These are phyloP conservation scores for Tuber microsphaerosporum DNA, from an alignment of 495 filamentous ascomycete genomes.

Conservation along the genomic window DNA sequence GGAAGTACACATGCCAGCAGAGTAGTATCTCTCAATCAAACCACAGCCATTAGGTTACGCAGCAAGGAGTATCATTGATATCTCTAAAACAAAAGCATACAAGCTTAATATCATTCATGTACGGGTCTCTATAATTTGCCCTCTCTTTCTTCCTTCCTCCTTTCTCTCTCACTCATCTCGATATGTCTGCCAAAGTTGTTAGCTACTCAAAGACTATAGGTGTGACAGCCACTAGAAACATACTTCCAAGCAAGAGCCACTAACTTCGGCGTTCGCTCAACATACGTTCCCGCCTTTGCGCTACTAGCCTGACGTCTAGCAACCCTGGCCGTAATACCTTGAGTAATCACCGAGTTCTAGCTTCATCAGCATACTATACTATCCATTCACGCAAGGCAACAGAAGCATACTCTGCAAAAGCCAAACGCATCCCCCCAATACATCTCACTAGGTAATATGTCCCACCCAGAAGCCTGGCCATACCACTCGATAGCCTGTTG, in stretches of 20 bases:
- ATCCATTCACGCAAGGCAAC: not conserved
- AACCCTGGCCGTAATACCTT: constrained; percentile 83
- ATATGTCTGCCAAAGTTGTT: constrained; percentile 13
- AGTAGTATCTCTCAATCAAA: not conserved
- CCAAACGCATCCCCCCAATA: constrained; percentile 61
- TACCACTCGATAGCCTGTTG: constrained; percentile 73
- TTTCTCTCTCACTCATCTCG: constrained; percentile 32
- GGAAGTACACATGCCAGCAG: not conserved
- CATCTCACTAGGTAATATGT: constrained; percentile 53
- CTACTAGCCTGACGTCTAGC: constrained; percentile 86
- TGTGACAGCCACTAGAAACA: not conserved
- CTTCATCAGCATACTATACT: constrained; percentile 40
- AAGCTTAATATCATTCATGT: not conserved
- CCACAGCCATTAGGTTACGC: not conserved
- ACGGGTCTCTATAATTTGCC: constrained; percentile 48
- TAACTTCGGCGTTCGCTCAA: constrained; percentile 55
- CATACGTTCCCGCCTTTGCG: constrained; percentile 67
- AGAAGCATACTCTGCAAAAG: constrained; percentile 46
- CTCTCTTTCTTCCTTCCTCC: constrained; percentile 38
- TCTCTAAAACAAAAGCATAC: not conserved
- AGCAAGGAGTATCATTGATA: not conserved
- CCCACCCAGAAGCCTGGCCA: constrained; percentile 61
- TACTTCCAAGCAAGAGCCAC: constrained; percentile 66
- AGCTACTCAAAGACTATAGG: not conserved
- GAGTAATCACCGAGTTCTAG: constrained; percentile 68